Conservation (phyloP, 352 stramenopile genomes). For the Globisporangium spinosum region DNA sequence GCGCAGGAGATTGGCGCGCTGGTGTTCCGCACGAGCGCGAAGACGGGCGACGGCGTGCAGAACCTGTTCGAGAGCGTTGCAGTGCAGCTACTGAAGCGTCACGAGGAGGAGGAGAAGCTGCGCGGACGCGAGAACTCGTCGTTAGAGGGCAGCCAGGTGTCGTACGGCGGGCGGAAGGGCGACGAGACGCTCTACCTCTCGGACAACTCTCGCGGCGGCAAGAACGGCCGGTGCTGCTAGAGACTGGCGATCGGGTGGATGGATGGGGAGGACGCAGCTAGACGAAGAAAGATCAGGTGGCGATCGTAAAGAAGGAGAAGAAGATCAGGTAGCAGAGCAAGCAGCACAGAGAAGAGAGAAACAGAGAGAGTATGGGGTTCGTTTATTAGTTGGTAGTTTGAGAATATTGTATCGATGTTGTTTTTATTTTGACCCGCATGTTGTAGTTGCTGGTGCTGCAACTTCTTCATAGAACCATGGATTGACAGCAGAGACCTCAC, state of each 20-base stretch:
- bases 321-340: neutral
- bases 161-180: slow-evolving; percentile 26
- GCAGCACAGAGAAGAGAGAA: neutral
- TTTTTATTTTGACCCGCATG: slow-evolving; percentile 6
- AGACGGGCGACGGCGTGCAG: slow-evolving; percentile 75
- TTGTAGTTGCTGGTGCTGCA: neutral
- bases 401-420: slow-evolving; percentile 15
- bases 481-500: neutral
- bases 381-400: slow-evolving; percentile 12
- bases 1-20: slow-evolving; percentile 78
- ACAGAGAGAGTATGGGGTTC: slow-evolving; percentile 2
- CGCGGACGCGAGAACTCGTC: slow-evolving; percentile 44
- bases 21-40: slow-evolving; percentile 78
- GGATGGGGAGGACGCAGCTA: neutral
- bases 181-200: slow-evolving; percentile 17
- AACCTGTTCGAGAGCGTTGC: slow-evolving; percentile 73
- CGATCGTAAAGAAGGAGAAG: neutral
- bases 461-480: neutral
- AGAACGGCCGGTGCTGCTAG: slow-evolving; percentile 15
- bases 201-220: slow-evolving; percentile 16
- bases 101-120: slow-evolving; percentile 57
- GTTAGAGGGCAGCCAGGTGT: slow-evolving; percentile 22
- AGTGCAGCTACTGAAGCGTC: slow-evolving; percentile 67
- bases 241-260: neutral
- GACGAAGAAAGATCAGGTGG: neutral